phyloP scores from a whole-genome alignment of 495 filamentous ascomycete genomes.

The Neurospora discreta region DNA sequence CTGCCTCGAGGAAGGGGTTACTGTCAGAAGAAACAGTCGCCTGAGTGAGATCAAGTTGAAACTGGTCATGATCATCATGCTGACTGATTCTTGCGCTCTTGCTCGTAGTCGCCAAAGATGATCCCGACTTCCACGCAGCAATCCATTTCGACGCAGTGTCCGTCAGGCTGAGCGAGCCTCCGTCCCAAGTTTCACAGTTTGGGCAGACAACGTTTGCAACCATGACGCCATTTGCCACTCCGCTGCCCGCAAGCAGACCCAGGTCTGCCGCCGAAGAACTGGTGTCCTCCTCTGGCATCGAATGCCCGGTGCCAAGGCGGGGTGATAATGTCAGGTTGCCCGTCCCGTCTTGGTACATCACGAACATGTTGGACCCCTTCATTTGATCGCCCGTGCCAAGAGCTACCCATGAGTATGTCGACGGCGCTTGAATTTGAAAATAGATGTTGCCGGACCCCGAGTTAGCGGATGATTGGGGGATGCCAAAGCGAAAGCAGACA shows the following conservation, averaged over 20 bases:
- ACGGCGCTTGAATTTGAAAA: constrained; percentile 54
- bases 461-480: constrained; percentile 30
- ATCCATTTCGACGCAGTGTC: constrained; percentile 49
- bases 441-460: constrained; percentile 42
- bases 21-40: constrained; percentile 41
- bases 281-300: constrained; percentile 41
- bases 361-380: constrained; percentile 55
- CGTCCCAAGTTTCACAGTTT: constrained; percentile 40
- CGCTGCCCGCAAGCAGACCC: constrained; percentile 51
- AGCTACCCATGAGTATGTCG: constrained; percentile 50
- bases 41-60: constrained; percentile 43
- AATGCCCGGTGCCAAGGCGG: constrained; percentile 42
- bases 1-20: constrained; percentile 46
- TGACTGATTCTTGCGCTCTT: constrained; percentile 37
- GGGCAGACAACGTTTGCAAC: constrained; percentile 48
- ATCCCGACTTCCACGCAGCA: constrained; percentile 49
- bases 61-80: constrained; percentile 47
- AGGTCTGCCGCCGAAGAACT: constrained; percentile 30
- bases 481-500: constrained; percentile 36
- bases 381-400: constrained; percentile 53
- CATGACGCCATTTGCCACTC: constrained; percentile 40
- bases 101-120: constrained; percentile 43
- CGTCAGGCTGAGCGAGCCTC: constrained; percentile 47
- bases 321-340: constrained; percentile 55
- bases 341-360: constrained; percentile 49